These are phyloP conservation scores for Fusarium sacchari DNA, from an alignment of 2,329 filamentous ascomycete species.

Conservation along the genomic window DNA sequence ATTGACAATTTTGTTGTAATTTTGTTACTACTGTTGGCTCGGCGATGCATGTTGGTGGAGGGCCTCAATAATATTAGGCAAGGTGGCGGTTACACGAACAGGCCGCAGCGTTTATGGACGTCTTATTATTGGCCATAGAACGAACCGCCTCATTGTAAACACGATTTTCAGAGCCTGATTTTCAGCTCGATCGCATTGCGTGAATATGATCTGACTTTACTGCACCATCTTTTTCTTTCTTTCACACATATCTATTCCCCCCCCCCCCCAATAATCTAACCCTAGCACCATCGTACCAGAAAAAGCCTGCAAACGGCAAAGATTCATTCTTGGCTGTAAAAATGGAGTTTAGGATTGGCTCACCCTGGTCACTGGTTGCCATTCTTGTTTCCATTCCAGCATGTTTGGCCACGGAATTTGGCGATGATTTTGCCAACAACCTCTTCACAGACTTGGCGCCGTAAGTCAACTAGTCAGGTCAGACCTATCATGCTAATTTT, in stretches of 20 bases:
- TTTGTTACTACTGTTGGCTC: background rate
- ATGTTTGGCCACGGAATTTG: background rate
- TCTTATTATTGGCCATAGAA: background rate
- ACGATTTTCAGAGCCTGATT: background rate
- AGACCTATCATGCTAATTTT: accelerated
- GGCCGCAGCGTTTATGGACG: background rate
- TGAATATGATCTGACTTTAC: background rate
- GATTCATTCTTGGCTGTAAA: background rate
- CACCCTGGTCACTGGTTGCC: background rate
- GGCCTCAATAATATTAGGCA: background rate
- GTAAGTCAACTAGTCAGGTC: accelerated
- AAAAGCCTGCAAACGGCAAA: too few species aligned
- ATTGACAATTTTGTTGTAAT: background rate
- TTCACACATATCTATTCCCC: too few species aligned
- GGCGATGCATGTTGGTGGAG: background rate
- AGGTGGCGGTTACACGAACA: accelerated
- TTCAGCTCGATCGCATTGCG: background rate
- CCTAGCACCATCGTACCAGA: too few species aligned
- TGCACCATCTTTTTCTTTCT: background rate
- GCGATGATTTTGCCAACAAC: slow-evolving; percentile 1
- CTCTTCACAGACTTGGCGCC: slow-evolving; percentile 1
- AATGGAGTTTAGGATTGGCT: accelerated
- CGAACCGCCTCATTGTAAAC: background rate
- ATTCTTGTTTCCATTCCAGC: accelerated
- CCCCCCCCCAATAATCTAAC: too few species aligned